Evolutionary conservation across 2,329 filamentous ascomycete species (phyloP).

Genomic region (Penicillium psychrosexuale): DNA sequence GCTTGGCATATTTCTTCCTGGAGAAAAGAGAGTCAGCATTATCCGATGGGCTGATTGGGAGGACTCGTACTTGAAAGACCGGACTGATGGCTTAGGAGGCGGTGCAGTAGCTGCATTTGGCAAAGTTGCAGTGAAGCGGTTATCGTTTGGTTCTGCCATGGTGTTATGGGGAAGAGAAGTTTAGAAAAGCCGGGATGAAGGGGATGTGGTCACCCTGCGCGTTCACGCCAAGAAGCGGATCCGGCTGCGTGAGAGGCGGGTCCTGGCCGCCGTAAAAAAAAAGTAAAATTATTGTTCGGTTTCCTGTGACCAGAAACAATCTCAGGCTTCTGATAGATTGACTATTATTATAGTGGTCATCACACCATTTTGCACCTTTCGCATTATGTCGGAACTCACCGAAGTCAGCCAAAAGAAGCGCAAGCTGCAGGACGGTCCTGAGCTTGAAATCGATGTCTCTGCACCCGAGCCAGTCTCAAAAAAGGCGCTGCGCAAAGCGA

Average conservation of each 20-base stretch:
- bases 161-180: slow-evolving; percentile 7
- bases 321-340: neutral
- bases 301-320: neutral
- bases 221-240: slow-evolving; percentile 21
- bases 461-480: slow-evolving; percentile 95
- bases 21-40: slow-evolving; percentile 10
- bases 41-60: neutral
- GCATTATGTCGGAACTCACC: slow-evolving; percentile 29
- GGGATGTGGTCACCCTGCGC: slow-evolving; percentile 15
- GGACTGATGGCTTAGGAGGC: slow-evolving; percentile 55
- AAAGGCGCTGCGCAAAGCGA: slow-evolving; percentile 82
- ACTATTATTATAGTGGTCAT: neutral
- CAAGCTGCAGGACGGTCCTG: slow-evolving; percentile 57
- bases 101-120: slow-evolving; percentile 30
- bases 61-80: slow-evolving; percentile 60
- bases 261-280: slow-evolving; percentile 33
- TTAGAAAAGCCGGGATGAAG: slow-evolving; percentile 5
- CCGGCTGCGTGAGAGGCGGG: slow-evolving; percentile 20
- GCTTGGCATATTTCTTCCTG: slow-evolving; percentile 83
- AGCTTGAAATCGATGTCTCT: slow-evolving; percentile 84
- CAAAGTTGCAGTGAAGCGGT: slow-evolving; percentile 30
- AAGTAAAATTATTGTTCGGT: slow-evolving; percentile 16
- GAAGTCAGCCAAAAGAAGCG: slow-evolving; percentile 59
- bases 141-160: slow-evolving; percentile 35
- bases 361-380: neutral